These are phyloP conservation scores for Amanita jacksonii DNA, from an alignment of 768 basidiomycete species.

Conservation along the genomic window DNA sequence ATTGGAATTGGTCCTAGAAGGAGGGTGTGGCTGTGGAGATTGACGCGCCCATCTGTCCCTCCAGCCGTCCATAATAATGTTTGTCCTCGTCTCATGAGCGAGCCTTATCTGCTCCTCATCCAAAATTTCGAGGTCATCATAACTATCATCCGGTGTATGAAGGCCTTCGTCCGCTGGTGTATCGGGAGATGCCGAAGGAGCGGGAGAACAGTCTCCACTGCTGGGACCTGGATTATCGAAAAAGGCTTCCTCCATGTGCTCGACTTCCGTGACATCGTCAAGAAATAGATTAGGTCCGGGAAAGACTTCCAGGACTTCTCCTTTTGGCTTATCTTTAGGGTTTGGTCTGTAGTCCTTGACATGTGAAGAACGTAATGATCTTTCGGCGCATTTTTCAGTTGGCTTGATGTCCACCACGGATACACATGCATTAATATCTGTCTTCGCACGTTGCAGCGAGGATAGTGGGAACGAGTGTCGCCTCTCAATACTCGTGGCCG, in stretches of 20 bases:
- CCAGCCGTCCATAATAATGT: constrained; percentile 22
- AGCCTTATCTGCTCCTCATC: constrained; percentile 18
- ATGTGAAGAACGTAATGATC: not conserved
- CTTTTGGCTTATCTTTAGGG: not conserved
- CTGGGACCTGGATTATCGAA: no score
- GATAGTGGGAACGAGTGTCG: constrained; percentile 4
- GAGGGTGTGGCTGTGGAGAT: not conserved
- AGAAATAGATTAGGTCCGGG: not conserved
- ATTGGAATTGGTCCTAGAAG: not conserved
- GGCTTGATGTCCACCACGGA: not conserved
- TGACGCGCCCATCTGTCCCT: constrained; percentile 19
- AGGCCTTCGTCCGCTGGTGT: not conserved
- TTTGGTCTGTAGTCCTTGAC: not conserved
- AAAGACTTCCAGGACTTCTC: not conserved
- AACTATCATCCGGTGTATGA: not conserved
- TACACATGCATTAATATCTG: not conserved
- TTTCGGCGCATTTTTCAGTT: not conserved
- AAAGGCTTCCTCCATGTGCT: not conserved
- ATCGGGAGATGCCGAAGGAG: constrained; percentile 2
- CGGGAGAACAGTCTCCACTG: not conserved
- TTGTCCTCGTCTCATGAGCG: constrained; percentile 12
- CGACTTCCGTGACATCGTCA: not conserved
- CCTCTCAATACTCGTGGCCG: not conserved
- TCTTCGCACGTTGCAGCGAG: constrained; percentile 7
- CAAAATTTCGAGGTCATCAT: constrained; percentile 13